A percentile compares a stretch with the other conserved stretches of the same genome.
These are phyloP conservation scores for Alloteropsis semialata DNA, from an alignment of 176 grass and related monocot species.

Conservation along the genomic window DNA sequence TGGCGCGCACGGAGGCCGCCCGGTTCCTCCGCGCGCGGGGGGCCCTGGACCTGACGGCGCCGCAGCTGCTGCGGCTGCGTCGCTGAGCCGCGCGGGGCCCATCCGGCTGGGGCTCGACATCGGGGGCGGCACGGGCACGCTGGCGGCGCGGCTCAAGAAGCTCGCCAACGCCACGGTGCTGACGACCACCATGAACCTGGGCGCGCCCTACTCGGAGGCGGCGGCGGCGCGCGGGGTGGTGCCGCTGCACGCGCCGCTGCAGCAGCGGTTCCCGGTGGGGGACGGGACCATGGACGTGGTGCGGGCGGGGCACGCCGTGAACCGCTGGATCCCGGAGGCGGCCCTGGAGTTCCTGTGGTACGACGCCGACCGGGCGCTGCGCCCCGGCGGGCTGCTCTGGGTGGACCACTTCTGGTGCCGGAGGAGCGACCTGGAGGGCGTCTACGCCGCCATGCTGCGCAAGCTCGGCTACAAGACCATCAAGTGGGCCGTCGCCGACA, in stretches of 20 bases:
- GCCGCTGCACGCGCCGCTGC: slow-evolving; percentile 82
- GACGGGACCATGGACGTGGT: slow-evolving; percentile 83
- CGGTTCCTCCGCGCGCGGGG: slow-evolving; percentile 57
- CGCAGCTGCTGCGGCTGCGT: slow-evolving; percentile 82
- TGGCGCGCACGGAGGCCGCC: slow-evolving; percentile 47
- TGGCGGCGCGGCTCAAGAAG: slow-evolving; percentile 68
- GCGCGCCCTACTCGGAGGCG: slow-evolving; percentile 79
- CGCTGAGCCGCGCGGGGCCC: slow-evolving; percentile 60
- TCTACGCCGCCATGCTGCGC: slow-evolving; percentile 61
- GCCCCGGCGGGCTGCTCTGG: slow-evolving; percentile 79
- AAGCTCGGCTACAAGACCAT: slow-evolving; percentile 64
- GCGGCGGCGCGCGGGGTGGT: slow-evolving; percentile 71
- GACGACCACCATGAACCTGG: slow-evolving; percentile 81
- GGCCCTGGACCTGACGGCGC: slow-evolving; percentile 64
- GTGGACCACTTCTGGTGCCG: slow-evolving; percentile 92
- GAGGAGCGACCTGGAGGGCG: slow-evolving; percentile 46
- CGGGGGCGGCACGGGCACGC: slow-evolving; percentile 73
- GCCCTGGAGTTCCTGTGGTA: slow-evolving; percentile 87
- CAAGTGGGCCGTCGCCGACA: slow-evolving; percentile 79
- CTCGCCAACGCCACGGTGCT: slow-evolving; percentile 76
- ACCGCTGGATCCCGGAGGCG: slow-evolving; percentile 87
- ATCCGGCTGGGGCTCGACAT: slow-evolving; percentile 79
- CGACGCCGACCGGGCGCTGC: slow-evolving; percentile 78
- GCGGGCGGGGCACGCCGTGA: slow-evolving; percentile 82
- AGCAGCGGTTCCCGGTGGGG: slow-evolving; percentile 76